Conservation (phyloP, 1,139 yeast species). For the Candida gigantensis region DNA sequence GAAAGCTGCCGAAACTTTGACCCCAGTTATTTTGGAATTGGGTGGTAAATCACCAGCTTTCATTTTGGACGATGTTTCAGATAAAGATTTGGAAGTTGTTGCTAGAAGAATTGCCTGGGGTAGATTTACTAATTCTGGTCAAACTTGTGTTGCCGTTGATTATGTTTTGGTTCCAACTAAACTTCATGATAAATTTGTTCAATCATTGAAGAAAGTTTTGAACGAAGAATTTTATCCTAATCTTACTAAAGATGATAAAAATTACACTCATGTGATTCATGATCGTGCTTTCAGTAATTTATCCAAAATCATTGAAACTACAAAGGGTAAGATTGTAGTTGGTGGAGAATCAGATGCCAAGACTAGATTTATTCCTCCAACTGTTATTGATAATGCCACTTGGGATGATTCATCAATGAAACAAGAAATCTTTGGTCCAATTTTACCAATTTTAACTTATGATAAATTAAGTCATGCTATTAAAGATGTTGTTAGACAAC, state of each 20-base stretch:
- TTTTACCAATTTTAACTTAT: constrained; percentile 71
- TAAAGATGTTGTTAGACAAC: constrained; percentile 46
- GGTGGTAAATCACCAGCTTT: constrained; percentile 95
- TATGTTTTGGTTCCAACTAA: constrained; percentile 67
- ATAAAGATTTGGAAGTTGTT: constrained; percentile 49
- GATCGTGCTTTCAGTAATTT: constrained; percentile 59
- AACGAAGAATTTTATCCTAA: constrained; percentile 43
- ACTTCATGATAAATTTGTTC: constrained; percentile 54
- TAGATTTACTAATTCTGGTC: constrained; percentile 80
- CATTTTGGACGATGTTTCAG: constrained; percentile 53
- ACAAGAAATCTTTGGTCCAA: constrained; percentile 82
- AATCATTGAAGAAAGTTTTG: constrained; percentile 43
- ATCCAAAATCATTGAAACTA: constrained; percentile 40
- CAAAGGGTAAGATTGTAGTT: constrained; percentile 60
- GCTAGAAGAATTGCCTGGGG: constrained; percentile 78
- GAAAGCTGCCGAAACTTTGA: constrained; percentile 81
- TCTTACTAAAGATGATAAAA: constrained; percentile 30
- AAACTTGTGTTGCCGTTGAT: constrained; percentile 89
- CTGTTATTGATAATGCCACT: constrained; percentile 60
- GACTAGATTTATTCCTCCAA: constrained; percentile 67
- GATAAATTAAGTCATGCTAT: constrained; percentile 50
- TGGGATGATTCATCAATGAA: constrained; percentile 75
- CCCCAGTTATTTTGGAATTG: constrained; percentile 80
- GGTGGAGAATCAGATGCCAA: constrained; percentile 55
- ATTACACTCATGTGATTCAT: constrained; percentile 65